These are phyloP conservation scores for Coemansia reversa DNA, from an alignment of 192 early-diverging fungal species.

Conservation along the genomic window DNA sequence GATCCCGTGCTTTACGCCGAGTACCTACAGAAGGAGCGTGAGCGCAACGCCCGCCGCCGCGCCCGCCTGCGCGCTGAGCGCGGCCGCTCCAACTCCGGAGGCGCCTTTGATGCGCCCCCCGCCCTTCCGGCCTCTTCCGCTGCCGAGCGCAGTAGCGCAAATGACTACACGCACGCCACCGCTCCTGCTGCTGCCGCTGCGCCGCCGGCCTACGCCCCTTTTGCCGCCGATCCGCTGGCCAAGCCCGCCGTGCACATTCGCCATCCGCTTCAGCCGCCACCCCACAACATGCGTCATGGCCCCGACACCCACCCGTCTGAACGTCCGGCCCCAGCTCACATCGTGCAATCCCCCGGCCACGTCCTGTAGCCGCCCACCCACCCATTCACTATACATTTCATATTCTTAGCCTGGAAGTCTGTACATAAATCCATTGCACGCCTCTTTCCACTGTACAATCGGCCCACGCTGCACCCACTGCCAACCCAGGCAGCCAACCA, in stretches of 20 bases:
- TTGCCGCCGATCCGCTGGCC: conserved; percentile 24
- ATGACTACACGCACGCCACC: conserved; percentile 28
- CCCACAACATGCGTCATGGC: conserved; percentile 33
- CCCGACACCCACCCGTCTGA: conserved; percentile 10
- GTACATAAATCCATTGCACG: conserved; percentile 3
- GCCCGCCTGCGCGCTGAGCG: conserved; percentile 50
- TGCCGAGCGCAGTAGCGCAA: conserved; percentile 31
- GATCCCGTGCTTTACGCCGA: conserved; percentile 50
- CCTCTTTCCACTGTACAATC: not conserved
- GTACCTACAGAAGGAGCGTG: conserved; percentile 55
- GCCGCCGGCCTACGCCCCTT: conserved; percentile 30
- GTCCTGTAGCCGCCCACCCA: not conserved
- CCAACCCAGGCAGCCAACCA: too few species aligned
- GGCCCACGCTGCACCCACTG: conserved; percentile 4
- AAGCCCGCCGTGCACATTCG: conserved; percentile 25
- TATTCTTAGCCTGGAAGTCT: conserved; percentile 15
- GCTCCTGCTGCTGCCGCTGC: conserved; percentile 17
- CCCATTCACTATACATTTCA: not conserved
- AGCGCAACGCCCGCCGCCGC: conserved; percentile 52
- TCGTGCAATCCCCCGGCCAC: conserved; percentile 13
- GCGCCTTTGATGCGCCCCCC: conserved; percentile 10
- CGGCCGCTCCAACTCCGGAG: conserved; percentile 44
- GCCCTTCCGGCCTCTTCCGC: conserved; percentile 12
- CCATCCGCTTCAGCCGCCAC: conserved; percentile 29
- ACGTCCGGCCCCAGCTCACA: conserved; percentile 10